Conservation (phyloP, 2,329 filamentous ascomycete genomes). For the Akanthomyces uredinophilus region DNA sequence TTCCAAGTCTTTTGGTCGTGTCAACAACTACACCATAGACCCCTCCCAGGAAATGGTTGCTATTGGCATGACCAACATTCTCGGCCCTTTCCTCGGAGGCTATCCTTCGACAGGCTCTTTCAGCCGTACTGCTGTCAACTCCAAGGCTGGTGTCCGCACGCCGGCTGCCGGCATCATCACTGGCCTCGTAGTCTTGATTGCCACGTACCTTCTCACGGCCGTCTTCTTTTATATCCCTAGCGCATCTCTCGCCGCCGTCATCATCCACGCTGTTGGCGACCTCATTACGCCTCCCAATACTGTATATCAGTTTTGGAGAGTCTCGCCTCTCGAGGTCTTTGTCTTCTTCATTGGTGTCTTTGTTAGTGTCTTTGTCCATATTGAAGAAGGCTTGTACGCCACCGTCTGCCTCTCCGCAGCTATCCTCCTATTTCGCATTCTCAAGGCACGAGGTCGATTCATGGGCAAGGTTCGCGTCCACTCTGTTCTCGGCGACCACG, state of each 20-base stretch:
- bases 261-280: conserved; percentile 86
- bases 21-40: conserved; percentile 77
- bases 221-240: conserved; percentile 89
- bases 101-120: conserved; percentile 89
- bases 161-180: conserved; percentile 84
- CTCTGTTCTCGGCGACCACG: conserved; percentile 70
- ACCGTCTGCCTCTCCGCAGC: conserved; percentile 67
- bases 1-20: conserved; percentile 73
- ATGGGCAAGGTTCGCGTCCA: conserved; percentile 76
- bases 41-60: conserved; percentile 76
- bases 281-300: conserved; percentile 78
- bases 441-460: conserved; percentile 73
- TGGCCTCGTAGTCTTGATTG: conserved; percentile 72
- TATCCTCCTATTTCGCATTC: conserved; percentile 69
- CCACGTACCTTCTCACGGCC: conserved; percentile 74
- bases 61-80: conserved; percentile 68
- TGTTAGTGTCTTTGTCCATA: conserved; percentile 73
- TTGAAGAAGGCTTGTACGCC: conserved; percentile 82
- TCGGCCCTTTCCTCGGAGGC: conserved; percentile 73
- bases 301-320: conserved; percentile 83
- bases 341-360: conserved; percentile 85
- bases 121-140: conserved; percentile 86
- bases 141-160: conserved; percentile 86
- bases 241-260: conserved; percentile 70
- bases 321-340: conserved; percentile 73